A percentile compares a stretch with the other conserved stretches of the same genome.
phyloP scores from a whole-genome alignment of 768 basidiomycete genomes.

The Flagelloscypha sp. region DNA sequence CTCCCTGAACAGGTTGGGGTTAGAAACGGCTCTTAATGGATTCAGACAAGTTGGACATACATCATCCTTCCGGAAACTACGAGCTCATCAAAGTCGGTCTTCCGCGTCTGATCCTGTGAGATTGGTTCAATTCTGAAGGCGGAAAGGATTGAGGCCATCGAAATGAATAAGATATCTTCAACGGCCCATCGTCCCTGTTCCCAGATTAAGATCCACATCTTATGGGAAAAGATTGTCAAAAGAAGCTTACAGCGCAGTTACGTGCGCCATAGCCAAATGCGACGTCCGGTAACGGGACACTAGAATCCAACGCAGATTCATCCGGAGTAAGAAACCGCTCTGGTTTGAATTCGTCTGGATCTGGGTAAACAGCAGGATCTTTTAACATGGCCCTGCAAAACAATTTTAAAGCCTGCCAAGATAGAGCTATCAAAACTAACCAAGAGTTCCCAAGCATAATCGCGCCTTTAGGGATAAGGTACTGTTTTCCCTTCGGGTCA shows the following conservation, averaged over 20 bases:
- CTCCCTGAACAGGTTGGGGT: constrained; percentile 12
- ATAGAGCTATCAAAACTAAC: constrained; percentile 6
- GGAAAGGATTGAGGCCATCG: constrained; percentile 19
- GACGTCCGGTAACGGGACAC: constrained; percentile 5
- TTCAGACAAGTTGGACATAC: too few relatives aligned
- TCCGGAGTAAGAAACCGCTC: constrained; percentile 20
- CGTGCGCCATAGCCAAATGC: constrained; percentile 21
- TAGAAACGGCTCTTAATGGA: neutral
- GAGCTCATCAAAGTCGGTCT: too few relatives aligned
- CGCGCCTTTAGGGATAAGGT: constrained; percentile 8
- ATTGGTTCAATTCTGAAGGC: too few relatives aligned
- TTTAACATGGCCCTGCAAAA: constrained; percentile 22
- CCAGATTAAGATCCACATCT: too few relatives aligned
- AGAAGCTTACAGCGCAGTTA: constrained; percentile 8
- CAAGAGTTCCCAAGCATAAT: constrained; percentile 11
- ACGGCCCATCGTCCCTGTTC: too few relatives aligned
- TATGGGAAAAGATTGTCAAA: too few relatives aligned
- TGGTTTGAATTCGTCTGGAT: constrained; percentile 25
- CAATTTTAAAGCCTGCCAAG: neutral
- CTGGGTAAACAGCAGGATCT: constrained; percentile 22
- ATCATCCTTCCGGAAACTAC: too few relatives aligned
- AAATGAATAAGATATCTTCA: too few relatives aligned
- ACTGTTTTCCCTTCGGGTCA: too few relatives aligned
- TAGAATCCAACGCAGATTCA: constrained; percentile 9
- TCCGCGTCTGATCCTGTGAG: too few relatives aligned